phyloP scores from a whole-genome alignment of 2,329 filamentous ascomycete species.

The Dryadomyces quercivorus region DNA sequence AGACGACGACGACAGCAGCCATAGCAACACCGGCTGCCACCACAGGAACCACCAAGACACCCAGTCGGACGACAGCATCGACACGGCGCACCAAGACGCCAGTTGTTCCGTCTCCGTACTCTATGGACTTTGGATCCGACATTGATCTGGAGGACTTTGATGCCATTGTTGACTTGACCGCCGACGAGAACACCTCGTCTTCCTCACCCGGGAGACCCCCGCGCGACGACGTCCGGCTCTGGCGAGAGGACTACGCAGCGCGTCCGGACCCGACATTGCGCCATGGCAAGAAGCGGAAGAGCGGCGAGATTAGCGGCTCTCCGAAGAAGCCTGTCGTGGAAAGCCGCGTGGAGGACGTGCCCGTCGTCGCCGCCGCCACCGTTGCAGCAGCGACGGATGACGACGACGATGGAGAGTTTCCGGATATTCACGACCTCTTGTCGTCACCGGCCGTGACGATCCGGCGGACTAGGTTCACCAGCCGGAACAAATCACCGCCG shows the following conservation, averaged over 20 bases:
- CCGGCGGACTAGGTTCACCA: not conserved
- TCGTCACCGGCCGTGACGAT: conserved; percentile 17
- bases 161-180: conserved; percentile 21
- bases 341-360: conserved; percentile 11
- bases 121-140: conserved; percentile 12
- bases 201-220: conserved; percentile 4
- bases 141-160: conserved; percentile 18
- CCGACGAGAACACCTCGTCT: conserved; percentile 14
- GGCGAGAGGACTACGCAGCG: conserved; percentile 29
- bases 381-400: conserved; percentile 4
- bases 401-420: conserved; percentile 31
- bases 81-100: conserved; percentile 12
- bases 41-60: not conserved
- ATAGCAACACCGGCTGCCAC: too few relatives aligned
- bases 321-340: not conserved
- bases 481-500: not conserved
- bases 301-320: conserved; percentile 25
- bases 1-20: not conserved
- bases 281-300: conserved; percentile 38
- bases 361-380: too few relatives aligned
- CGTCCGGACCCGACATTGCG: conserved; percentile 27
- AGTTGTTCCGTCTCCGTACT: conserved; percentile 18
- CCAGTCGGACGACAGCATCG: not conserved
- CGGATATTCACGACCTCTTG: conserved; percentile 38
- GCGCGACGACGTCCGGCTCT: conserved; percentile 25